These are phyloP conservation scores for Zea mays DNA, from an alignment of 176 grass and related monocot genomes.

Conservation along the genomic window DNA sequence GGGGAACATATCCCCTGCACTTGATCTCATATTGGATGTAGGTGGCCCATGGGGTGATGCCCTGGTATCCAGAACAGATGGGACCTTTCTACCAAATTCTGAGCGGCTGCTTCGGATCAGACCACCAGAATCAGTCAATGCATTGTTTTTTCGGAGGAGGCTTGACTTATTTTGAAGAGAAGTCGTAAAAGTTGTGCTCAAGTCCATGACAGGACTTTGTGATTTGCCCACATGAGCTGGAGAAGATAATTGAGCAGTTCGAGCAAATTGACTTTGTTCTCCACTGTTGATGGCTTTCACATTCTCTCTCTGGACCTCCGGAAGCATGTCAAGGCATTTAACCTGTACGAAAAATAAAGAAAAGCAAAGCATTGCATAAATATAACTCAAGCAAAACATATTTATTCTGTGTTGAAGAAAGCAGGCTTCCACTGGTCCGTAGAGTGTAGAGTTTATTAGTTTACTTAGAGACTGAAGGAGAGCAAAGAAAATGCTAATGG, in stretches of 20 bases:
- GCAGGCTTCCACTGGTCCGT: no score
- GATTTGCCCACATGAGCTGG: constrained; percentile 43
- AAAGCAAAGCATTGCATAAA: constrained; percentile 6
- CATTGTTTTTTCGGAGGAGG: constrained; percentile 36
- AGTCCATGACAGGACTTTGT: constrained; percentile 21
- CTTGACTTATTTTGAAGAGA: constrained; percentile 49
- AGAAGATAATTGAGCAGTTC: constrained; percentile 42
- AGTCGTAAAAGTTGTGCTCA: constrained; percentile 37
- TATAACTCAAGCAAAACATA: constrained; percentile 23
- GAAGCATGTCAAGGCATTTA: constrained; percentile 68
- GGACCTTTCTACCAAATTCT: constrained; percentile 40
- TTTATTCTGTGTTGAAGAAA: background rate
- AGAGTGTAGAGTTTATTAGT: no score
- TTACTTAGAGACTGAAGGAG: background rate
- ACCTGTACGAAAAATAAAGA: constrained; percentile 38
- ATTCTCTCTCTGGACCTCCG: constrained; percentile 62
- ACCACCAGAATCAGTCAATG: constrained; percentile 31
- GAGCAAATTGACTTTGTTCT: constrained; percentile 45
- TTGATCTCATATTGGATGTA: constrained; percentile 42
- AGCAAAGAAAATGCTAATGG: background rate
- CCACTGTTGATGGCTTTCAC: constrained; percentile 41
- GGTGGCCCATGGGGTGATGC: constrained; percentile 35
- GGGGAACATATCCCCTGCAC: constrained; percentile 40
- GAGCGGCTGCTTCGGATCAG: constrained; percentile 29
- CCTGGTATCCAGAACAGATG: constrained; percentile 55